These are phyloP conservation scores for Fomitopsis betulina DNA, from an alignment of 1,284 basidiomycete species.

Conservation along the genomic window DNA sequence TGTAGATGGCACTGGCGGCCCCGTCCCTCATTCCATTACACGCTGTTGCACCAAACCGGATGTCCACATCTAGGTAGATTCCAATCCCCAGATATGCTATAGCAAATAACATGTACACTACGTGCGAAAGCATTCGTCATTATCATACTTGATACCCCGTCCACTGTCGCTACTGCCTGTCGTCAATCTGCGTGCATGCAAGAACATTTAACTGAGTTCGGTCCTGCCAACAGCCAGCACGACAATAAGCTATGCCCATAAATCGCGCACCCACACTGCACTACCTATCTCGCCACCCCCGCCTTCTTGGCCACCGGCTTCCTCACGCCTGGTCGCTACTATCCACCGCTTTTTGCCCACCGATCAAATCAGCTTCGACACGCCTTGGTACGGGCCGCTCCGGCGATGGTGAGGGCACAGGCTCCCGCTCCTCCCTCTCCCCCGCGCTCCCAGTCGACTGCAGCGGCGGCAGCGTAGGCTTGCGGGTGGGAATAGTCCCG, in stretches of 20 bases:
- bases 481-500: constrained; percentile 6
- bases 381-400: constrained; percentile 76
- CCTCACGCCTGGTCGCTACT: constrained; percentile 37
- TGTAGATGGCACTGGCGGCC: not conserved
- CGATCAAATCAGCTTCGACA: constrained; percentile 77
- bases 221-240: not conserved
- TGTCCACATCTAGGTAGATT: not conserved
- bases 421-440: constrained; percentile 11
- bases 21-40: not conserved
- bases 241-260: not conserved
- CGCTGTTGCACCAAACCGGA: not conserved
- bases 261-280: not conserved
- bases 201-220: not conserved
- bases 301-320: constrained; percentile 13
- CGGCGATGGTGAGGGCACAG: constrained; percentile 50
- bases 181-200: not conserved
- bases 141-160: not conserved
- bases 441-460: not conserved
- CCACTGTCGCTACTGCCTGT: not conserved
- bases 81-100: not conserved
- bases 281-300: constrained; percentile 14
- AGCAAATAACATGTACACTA: constrained; percentile 2
- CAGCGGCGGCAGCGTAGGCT: constrained; percentile 3
- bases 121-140: not conserved
- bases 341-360: constrained; percentile 77